These are phyloP conservation scores for Rutstroemia sp. DNA, from an alignment of 2,329 filamentous ascomycete genomes.

Conservation along the genomic window DNA sequence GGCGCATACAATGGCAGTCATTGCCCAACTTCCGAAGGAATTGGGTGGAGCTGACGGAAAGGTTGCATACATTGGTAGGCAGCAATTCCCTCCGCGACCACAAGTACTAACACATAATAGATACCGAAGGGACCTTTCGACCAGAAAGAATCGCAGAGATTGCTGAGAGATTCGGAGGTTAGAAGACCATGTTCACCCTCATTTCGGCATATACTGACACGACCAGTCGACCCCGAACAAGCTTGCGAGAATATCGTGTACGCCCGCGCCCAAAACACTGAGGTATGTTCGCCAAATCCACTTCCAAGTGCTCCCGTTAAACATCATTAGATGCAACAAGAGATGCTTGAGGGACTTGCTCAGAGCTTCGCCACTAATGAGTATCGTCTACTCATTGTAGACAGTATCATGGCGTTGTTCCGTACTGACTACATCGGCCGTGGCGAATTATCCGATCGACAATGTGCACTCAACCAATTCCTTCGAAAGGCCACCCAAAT, in stretches of 20 bases:
- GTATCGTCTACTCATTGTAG: conserved; percentile 59
- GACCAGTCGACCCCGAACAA: conserved; percentile 44
- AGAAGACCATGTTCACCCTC: not conserved
- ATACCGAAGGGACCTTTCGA: conserved; percentile 59
- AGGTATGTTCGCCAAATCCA: conserved; percentile 29
- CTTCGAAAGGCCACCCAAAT: conserved; percentile 56
- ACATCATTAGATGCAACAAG: conserved; percentile 44
- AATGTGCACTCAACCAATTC: conserved; percentile 61
- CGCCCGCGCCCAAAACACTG: conserved; percentile 57
- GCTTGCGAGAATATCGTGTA: conserved; percentile 62
- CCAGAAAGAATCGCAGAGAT: conserved; percentile 62
- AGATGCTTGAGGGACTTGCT: conserved; percentile 53
- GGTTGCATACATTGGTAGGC: conserved; percentile 57
- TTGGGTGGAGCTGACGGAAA: conserved; percentile 62
- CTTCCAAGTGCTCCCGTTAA: conserved; percentile 1
- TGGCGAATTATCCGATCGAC: conserved; percentile 59
- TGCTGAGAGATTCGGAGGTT: conserved; percentile 53
- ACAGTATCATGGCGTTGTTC: conserved; percentile 65
- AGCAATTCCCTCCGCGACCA: not conserved
- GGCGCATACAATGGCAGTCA: conserved; percentile 60
- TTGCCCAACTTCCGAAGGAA: conserved; percentile 47
- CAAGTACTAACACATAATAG: conserved; percentile 14
- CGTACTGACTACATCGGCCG: conserved; percentile 60
- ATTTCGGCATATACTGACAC: conserved; percentile 9
- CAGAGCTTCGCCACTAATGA: conserved; percentile 55